A percentile compares a stretch with the other conserved stretches of the same genome.
Conservation (phyloP, 2,329 filamentous ascomycete genomes). For the Fusarium metavorans region DNA sequence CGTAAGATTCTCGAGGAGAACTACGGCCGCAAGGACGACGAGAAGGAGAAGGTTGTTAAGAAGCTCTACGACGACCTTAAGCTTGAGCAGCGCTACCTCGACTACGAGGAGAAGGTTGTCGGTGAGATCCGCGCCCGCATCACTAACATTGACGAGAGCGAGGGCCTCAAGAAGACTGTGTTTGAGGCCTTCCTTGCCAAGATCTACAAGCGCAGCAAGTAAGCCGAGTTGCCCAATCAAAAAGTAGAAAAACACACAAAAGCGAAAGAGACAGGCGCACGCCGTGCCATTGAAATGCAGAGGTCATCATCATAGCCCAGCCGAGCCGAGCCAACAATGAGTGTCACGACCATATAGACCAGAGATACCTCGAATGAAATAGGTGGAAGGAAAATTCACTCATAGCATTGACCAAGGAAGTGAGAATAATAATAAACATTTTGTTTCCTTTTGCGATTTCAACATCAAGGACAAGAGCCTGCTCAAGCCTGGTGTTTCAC, state of each 20-base stretch:
- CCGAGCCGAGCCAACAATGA: constrained; percentile 5
- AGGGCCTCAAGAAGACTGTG: constrained; percentile 89
- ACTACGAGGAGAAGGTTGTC: constrained; percentile 91
- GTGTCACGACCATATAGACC: constrained; percentile 24
- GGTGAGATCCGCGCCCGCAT: constrained; percentile 83
- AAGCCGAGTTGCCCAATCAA: constrained; percentile 48
- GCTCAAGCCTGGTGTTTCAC: constrained; percentile 16
- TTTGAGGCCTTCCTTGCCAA: constrained; percentile 93
- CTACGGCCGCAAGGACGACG: constrained; percentile 92
- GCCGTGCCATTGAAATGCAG: constrained; percentile 5
- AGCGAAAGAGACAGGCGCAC: constrained; percentile 2
- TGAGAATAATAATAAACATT: constrained; percentile 8
- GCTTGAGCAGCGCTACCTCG: constrained; percentile 84
- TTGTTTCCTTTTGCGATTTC: constrained; percentile 7
- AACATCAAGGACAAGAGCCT: constrained; percentile 16
- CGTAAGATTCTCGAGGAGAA: constrained; percentile 88
- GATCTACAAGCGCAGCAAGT: constrained; percentile 99
- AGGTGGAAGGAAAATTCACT: neutral
- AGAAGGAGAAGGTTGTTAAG: constrained; percentile 88
- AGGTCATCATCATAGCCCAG: constrained; percentile 18
- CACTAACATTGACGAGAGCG: constrained; percentile 82
- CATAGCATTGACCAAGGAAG: neutral
- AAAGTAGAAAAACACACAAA: constrained; percentile 12
- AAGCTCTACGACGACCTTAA: constrained; percentile 87
- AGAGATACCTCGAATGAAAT: constrained; percentile 29